Conservation (phyloP, 495 filamentous ascomycete species). For the Podospora comata region DNA sequence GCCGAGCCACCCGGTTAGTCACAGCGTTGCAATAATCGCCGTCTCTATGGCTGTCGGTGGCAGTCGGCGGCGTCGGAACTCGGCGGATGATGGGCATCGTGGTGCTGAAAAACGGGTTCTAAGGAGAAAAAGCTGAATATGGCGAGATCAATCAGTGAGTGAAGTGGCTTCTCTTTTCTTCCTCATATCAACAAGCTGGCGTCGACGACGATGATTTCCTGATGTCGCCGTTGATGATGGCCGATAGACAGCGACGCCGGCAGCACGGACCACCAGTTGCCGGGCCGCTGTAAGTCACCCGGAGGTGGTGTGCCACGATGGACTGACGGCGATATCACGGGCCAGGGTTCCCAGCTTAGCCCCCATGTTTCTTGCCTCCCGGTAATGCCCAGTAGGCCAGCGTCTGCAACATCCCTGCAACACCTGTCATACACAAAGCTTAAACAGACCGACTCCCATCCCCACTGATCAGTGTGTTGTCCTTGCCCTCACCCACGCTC, state of each 20-base stretch:
- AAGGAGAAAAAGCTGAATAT: no score
- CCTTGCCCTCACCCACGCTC: not conserved
- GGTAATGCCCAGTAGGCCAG: not conserved
- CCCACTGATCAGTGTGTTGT: not conserved
- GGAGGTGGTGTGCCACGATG: constrained; percentile 16
- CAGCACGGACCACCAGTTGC: not conserved
- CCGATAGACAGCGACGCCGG: no score
- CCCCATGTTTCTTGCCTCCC: no score
- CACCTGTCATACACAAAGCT: constrained; percentile 3
- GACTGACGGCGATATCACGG: not conserved
- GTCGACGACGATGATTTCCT: no score
- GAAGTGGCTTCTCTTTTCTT: no score
- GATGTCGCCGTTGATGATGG: no score
- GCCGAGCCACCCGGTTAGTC: not conserved
- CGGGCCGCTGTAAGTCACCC: not conserved
- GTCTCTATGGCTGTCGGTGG: not conserved
- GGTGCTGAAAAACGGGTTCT: no score
- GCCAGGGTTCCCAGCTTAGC: not conserved
- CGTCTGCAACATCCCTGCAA: not conserved
- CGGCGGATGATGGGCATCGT: not conserved
- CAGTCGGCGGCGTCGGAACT: not conserved
- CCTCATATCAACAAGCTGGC: no score
- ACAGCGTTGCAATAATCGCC: not conserved
- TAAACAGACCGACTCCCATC: constrained; percentile 7
- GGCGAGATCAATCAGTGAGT: no score